Evolutionary conservation across 805 yeast genomes (phyloP), one percentile per base, ranked within the genome.

Genomic region (Wickerhamomyces chaumierensis): DNA sequence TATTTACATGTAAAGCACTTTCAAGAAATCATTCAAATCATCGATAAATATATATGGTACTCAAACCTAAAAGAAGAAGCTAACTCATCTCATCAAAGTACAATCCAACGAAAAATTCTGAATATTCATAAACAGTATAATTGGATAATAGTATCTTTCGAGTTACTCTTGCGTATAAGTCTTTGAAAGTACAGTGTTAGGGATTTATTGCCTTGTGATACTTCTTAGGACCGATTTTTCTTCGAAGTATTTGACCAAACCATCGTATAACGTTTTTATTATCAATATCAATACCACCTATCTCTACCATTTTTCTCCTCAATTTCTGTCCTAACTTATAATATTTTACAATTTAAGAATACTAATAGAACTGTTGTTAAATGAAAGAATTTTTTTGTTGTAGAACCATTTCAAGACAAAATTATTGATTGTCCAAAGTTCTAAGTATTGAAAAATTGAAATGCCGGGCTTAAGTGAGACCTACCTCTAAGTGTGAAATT

Each of bases 41-140:
- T 65, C 66, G n/a, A n/a, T 42, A 75, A 58, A 50, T 63, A 57
- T 19, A 48, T 44, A 32, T 62, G 52, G 44, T 69, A 69, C 48
- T 69, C 74, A 41, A 70, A 60, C 53, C 68, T 68, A 60, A 68
- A 70, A 38, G 62, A 57, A n/a, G 67, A 69, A 23, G 75, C 75
- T 48, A 70, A 55, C 44, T 66, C 73, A 46, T 70, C 75, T 69
- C 71, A 27, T 68, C 71, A 38, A 61, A 62, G 5, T 57, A 45
- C 45, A 68, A 60, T 31, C 55, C 69, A 27, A 51, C 61, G 41
- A 65, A 65, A 21, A 60, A 58, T 25, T 65, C 69, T 12, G 74
- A 72, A 43, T 60, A 70, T 43, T 68, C 74, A 41, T 63, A 62
- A 40, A 60, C 63, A 28, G 63, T 54, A 42, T 62, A 63, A 48